Evolutionary conservation across 768 basidiomycete genomes (phyloP).

Genomic region (Amanita pseudoporphyria): DNA sequence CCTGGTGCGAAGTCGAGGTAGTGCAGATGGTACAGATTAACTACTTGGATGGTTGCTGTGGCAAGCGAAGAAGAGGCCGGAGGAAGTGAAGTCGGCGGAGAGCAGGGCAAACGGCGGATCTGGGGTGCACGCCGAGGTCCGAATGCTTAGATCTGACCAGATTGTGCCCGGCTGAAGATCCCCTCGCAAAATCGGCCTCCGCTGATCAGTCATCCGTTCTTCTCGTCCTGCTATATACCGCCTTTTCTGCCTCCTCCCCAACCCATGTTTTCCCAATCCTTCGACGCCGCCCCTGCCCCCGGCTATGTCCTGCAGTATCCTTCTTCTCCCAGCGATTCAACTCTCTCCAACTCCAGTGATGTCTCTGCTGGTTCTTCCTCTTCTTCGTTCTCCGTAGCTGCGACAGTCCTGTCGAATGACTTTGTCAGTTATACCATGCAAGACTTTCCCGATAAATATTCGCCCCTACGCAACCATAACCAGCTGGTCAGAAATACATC

Average conservation of each 20-base stretch:
- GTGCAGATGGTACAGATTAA: too few relatives aligned
- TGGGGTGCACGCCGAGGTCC: not conserved
- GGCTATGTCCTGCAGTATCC: conserved; percentile 7
- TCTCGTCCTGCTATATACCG: not conserved
- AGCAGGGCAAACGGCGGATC: not conserved
- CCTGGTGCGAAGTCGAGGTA: too few relatives aligned
- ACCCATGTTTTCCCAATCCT: conserved; percentile 7
- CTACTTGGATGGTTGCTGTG: too few relatives aligned
- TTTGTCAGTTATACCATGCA: too few relatives aligned
- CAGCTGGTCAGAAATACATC: not conserved
- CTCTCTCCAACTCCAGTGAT: conserved; percentile 5
- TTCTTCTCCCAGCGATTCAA: conserved; percentile 8
- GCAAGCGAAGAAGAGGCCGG: conserved; percentile 6
- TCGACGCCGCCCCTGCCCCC: too few relatives aligned
- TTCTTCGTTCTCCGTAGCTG: not conserved
- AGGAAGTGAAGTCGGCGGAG: not conserved
- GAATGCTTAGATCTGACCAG: conserved; percentile 11
- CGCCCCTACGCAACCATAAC: not conserved
- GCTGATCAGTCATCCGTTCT: conserved; percentile 13
- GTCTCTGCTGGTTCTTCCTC: not conserved
- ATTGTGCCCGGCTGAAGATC: conserved; percentile 11
- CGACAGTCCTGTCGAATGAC: not conserved
- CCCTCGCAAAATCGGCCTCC: conserved; percentile 9
- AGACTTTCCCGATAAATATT: not conserved
- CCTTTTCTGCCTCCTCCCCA: not conserved